phyloP scores from a whole-genome alignment of 805 yeast genomes.

The Metschnikowia bowlesiae region DNA sequence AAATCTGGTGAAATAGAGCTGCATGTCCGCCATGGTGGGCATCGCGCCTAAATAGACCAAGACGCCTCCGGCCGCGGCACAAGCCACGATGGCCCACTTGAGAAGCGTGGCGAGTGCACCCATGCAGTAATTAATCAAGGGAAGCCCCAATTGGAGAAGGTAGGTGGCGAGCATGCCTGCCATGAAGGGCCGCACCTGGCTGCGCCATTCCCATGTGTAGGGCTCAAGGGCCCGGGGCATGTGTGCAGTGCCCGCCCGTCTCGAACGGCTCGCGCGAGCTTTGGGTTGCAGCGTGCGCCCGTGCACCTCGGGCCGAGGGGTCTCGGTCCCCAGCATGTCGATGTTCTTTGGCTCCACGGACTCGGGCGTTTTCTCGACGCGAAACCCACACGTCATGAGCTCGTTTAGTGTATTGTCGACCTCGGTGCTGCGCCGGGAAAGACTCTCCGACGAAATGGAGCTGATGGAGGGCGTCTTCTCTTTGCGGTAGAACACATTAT shows the following conservation, averaged over 20 bases:
- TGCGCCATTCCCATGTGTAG: not conserved
- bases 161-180: slow-evolving; percentile 25
- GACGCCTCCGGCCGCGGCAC: slow-evolving; percentile 19
- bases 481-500: slow-evolving; percentile 8
- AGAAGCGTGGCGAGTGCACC: slow-evolving; percentile 17
- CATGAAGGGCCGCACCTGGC: slow-evolving; percentile 17
- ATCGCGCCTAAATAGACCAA: slow-evolving; percentile 29
- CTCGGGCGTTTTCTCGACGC: slow-evolving; percentile 8
- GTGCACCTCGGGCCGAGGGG: not conserved
- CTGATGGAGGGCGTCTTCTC: slow-evolving; percentile 26
- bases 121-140: slow-evolving; percentile 21
- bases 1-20: not conserved
- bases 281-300: not conserved
- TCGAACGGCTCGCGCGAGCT: not conserved
- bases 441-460: slow-evolving; percentile 38
- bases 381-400: slow-evolving; percentile 29
- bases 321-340: not conserved
- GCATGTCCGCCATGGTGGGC: not conserved
- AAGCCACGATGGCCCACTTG: slow-evolving; percentile 24
- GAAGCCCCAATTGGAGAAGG: slow-evolving; percentile 19
- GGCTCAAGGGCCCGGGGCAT: not conserved
- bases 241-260: not conserved
- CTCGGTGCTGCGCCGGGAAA: slow-evolving; percentile 19
- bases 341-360: not conserved
- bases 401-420: slow-evolving; percentile 28